Evolutionary conservation across 441 rosid genomes (phyloP).

Genomic region (Pelargonium myrrhifolium): DNA sequence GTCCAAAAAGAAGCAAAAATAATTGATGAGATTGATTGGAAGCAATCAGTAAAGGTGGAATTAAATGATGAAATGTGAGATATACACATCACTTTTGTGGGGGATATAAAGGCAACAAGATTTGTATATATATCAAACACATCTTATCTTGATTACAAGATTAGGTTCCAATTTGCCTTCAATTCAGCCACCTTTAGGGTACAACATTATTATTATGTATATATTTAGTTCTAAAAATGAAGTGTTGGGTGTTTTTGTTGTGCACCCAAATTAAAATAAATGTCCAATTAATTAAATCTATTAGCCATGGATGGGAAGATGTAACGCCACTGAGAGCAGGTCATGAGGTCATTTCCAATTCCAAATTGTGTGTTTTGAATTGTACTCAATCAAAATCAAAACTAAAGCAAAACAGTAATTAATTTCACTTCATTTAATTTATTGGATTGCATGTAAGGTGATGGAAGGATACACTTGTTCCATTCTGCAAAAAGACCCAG

Average conservation of each 20-base stretch:
- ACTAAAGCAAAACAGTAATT: background rate
- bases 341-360: background rate
- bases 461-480: background rate
- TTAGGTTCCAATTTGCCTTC: background rate
- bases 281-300: background rate
- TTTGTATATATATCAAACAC: background rate
- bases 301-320: background rate
- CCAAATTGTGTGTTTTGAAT: background rate
- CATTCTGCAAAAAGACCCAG: background rate
- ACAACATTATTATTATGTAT: background rate
- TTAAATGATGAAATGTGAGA: background rate
- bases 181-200: background rate
- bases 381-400: background rate
- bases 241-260: background rate
- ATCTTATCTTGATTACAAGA: background rate
- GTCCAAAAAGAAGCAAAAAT: background rate
- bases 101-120: background rate
- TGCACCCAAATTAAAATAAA: background rate
- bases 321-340: background rate
- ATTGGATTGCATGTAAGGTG: background rate
- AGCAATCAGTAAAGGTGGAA: background rate
- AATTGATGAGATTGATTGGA: constrained; percentile 1
- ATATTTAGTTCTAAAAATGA: background rate
- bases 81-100: background rate
- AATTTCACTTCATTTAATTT: background rate